Evolutionary conservation across 169 alveolate genomes (phyloP), one percentile per base, ranked within the genome.

Genomic region (Eimeria mitis): DNA sequence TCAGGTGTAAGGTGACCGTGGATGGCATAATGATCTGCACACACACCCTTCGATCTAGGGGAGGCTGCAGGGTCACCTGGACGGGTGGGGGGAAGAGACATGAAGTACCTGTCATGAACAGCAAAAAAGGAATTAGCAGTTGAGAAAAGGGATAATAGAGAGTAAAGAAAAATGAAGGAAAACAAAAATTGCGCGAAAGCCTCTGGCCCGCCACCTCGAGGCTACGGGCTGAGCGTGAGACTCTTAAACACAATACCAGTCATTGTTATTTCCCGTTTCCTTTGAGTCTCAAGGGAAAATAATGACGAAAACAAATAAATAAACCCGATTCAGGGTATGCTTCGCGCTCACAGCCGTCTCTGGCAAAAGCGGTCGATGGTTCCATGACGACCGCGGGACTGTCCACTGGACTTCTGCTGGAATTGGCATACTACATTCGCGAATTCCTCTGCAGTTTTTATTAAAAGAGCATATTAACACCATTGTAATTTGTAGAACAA

Each of bases 31-130:
- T 14, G 52, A 16, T 31, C 1, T 31, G 78, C 44, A 14, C 78
- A 7, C 78, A 63, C 34, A 34, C 52, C n/a, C 31, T 14, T 28
- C 16, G 5, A 8, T 4, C n/a, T 0, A 68, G 49, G 28, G 42
- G 47, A 71, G 54, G 54, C 54, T 37, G 81, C 81, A 71, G 81
- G 81, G 81, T 71, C 81, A 71, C 81, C 81, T 71, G 49, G 25
- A 54, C 16, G 54, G 2, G 81, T 52, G 2, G 81, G 52, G 81
- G 81, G 71, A 8, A 6, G 54, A 2, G 2, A 34, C 13, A 1
- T 31, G 81, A 34, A 71, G 31, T 5, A 16, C 81, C 81, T 71
- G 81, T 13, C 11, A 71, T 40, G 31, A 34, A 40, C 1, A 19
- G 8, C 8, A 71, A 71, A 71, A 71, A 11, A 34, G 54, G 23